Base-by-base conservation (phyloP, 2,329 filamentous ascomycete species). In the Alternaria infectoria region DNA sequence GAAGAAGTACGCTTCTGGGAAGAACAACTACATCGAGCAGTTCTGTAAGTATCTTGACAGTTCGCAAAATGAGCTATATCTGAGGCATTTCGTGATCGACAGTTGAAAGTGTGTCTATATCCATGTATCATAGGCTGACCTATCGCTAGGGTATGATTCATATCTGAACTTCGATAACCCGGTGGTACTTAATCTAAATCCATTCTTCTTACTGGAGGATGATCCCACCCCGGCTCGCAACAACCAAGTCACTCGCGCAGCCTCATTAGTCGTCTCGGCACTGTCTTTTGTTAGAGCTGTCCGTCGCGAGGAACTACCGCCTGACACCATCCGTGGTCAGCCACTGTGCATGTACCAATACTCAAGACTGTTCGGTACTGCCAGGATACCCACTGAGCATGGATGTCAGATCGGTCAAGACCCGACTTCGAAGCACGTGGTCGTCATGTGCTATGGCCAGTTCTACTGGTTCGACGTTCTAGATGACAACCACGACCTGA, bases 381-480 rank as follows among this genome's bases (percentile, higher is more conserved):
- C 96, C 49, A 89, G 96, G 69, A 92, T 99, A 9, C 96, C 96
- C 0, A 98, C 95, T 0, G 93, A 97, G 28, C 90, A 96, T 76
- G 96, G 96, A 6, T 99, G 96, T 78, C 91, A 97, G 71, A 98
- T 99, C 74, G 93, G 94, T 67, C 94, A 98, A 77, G 94, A 98
- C 74, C 92, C 93, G 1, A 88, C 90, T n/a, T 93, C 95, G 4
- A 97, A 93, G 81, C 96, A 99, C 79, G 85, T 99, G 40, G 91
- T 97, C 10, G 93, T 98, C 46, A 86, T 98, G 81, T 97, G 93
- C 76, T 92, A 95, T 68, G 96, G 96, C 2, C 96, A 99, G 71
- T 94, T 98, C 75, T 99, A 99, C 81, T 98, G 95, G 95, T 99
- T 99, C 73, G 96, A 99, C 79, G 94, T 97, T 2, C 84, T 99